Conservation (phyloP, 2,329 filamentous ascomycete genomes). For the Cercospora sesami region DNA sequence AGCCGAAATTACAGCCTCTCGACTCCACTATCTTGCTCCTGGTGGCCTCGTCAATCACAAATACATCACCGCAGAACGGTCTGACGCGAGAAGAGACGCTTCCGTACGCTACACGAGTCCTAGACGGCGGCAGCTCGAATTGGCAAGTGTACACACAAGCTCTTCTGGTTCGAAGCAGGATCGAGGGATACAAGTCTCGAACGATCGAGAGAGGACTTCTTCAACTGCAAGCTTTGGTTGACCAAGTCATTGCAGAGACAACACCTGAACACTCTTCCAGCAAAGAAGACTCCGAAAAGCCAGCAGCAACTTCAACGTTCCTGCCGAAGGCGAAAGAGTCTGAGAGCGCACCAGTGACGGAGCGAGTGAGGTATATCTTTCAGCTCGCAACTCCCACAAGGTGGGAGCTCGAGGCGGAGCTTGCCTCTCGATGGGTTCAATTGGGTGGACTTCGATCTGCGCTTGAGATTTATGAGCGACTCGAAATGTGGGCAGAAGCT, state of each 20-base stretch:
- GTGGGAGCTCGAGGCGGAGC: constrained; percentile 92
- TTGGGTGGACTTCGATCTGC: constrained; percentile 86
- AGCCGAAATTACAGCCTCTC: constrained; percentile 77
- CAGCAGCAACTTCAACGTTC: constrained; percentile 67
- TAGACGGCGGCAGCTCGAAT: constrained; percentile 86
- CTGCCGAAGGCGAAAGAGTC: constrained; percentile 71
- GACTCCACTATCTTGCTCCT: constrained; percentile 86
- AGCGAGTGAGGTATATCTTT: constrained; percentile 81
- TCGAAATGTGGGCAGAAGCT: constrained; percentile 93
- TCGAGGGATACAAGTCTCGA: constrained; percentile 82
- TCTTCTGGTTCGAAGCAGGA: constrained; percentile 80
- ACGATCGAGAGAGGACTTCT: constrained; percentile 87
- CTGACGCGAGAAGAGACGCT: constrained; percentile 91
- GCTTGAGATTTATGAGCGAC: constrained; percentile 89
- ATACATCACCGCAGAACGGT: constrained; percentile 79
- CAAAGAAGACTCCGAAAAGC: constrained; percentile 33
- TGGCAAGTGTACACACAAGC: constrained; percentile 98
- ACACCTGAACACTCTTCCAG: constrained; percentile 19
- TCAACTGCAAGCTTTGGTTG: constrained; percentile 91
- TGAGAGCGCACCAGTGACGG: constrained; percentile 74
- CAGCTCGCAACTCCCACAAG: constrained; percentile 78
- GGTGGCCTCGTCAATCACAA: constrained; percentile 81
- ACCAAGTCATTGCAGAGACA: constrained; percentile 91
- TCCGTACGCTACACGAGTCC: constrained; percentile 84
- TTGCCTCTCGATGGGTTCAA: constrained; percentile 88